Percentiles rank a stretch among this genome's conserved stretches.
These are phyloP conservation scores for Leccinum subtestaceum DNA, from an alignment of 768 basidiomycete genomes.

Conservation along the genomic window DNA sequence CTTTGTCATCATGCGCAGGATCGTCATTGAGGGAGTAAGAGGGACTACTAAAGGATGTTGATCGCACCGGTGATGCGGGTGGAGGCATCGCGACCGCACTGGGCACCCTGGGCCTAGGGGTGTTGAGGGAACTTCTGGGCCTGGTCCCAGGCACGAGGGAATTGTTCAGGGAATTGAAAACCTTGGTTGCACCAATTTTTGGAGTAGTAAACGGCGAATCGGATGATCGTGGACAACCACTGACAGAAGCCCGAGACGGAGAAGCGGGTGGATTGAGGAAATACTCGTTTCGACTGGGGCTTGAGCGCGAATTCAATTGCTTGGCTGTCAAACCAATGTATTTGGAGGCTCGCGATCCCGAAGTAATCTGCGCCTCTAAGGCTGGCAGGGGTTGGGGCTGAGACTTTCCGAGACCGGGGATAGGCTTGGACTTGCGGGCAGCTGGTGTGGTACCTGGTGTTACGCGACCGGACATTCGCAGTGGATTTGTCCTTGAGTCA, in stretches of 20 bases:
- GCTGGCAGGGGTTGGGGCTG: slow-evolving; percentile 26
- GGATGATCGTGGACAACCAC: slow-evolving; percentile 34
- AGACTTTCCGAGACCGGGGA: slow-evolving; percentile 33
- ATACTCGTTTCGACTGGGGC: slow-evolving; percentile 18
- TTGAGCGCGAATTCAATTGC: slow-evolving; percentile 56
- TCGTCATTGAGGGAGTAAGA: slow-evolving; percentile 40
- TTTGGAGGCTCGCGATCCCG: slow-evolving; percentile 81
- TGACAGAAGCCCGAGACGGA: slow-evolving; percentile 37
- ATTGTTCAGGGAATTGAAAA: slow-evolving; percentile 10
- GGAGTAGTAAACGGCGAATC: slow-evolving; percentile 69
- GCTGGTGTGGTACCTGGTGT: slow-evolving; percentile 41
- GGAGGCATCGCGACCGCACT: slow-evolving; percentile 82
- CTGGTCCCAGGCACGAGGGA: slow-evolving; percentile 25
- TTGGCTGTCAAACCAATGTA: slow-evolving; percentile 84
- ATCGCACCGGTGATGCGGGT: slow-evolving; percentile 57
- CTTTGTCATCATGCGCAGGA: slow-evolving; percentile 12
- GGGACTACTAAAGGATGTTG: slow-evolving; percentile 30
- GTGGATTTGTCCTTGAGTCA: slow-evolving; percentile 26
- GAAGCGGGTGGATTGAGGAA: slow-evolving; percentile 32
- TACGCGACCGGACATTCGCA: slow-evolving; percentile 42
- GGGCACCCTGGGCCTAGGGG: slow-evolving; percentile 64
- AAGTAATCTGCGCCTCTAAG: slow-evolving; percentile 54
- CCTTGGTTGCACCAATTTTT: slow-evolving; percentile 44
- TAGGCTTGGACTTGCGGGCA: slow-evolving; percentile 31
- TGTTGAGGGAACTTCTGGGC: slow-evolving; percentile 37